Base-by-base conservation (phyloP, 306 rosid species). In the Dicorynia guianensis region DNA sequence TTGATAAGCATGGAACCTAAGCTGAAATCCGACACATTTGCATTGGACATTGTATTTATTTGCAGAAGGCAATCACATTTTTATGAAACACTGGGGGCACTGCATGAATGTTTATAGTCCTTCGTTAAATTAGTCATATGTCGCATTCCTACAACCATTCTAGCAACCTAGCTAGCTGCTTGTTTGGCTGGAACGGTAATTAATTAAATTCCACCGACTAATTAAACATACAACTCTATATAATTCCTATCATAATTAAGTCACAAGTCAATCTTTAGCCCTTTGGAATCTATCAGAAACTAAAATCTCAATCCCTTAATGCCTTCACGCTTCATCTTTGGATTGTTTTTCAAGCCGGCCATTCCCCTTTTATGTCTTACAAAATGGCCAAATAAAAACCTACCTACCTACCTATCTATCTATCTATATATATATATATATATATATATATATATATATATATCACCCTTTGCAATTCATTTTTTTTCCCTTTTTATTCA, bases 271-370 rank as follows among this genome's bases (percentile, higher is more conserved):
- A 36, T 25, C 30, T 64, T 63, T 40, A 69, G 18, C 48, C 55
- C 69, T 59, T 59, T 60, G 76, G 20, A 61, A 44, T 57, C 3
- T 42, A 57, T 34, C 0, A 4, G 8, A 25, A n/a, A 19, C 44
- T 62, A 36, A 56, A 67, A 46, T 49, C 6, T 76, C 39, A n/a
- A 76, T 15, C 4, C 36, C 20, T 69, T 52, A 42, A 53, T 44
- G 62, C 53, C 77, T 63, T 62, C 67, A 71, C 52, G 52, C 11
- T 71, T 78, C 50, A 71, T 8, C 30, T n/a, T 63, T 3, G 67
- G 34, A 77, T 43, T 63, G 38, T 50, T 68, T 34, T 38, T 4
- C 38, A 48, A 62, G 61, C 82, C 77, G 77, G 82, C 77, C 30
- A 54, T 55, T 56, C 39, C 43, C 47, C 34, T 48, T 60, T 67